Conservation (phyloP, 2,329 filamentous ascomycete species). For the Fusarium napiforme region DNA sequence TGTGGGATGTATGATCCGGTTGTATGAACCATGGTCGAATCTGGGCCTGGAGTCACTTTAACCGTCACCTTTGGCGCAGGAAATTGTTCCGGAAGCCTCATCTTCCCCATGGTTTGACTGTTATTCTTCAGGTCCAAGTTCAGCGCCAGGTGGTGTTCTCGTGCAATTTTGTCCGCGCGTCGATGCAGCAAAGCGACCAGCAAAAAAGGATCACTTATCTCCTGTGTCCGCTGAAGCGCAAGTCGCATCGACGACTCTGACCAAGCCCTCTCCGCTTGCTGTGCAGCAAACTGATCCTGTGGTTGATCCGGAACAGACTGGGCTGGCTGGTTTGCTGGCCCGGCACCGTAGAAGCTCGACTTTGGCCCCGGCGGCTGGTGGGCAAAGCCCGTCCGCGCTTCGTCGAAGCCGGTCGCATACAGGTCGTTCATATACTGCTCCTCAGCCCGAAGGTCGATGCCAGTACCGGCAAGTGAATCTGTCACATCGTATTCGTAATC, state of each 20-base stretch:
- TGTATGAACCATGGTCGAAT: conserved; percentile 71
- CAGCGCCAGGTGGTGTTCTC: conserved; percentile 66
- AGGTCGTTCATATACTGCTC: conserved; percentile 81
- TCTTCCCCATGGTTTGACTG: conserved; percentile 57
- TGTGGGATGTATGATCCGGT: conserved; percentile 78
- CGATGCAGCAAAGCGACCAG: conserved; percentile 69
- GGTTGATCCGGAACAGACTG: conserved; percentile 56
- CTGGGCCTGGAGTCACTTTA: conserved; percentile 66
- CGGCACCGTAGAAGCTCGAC: conserved; percentile 71
- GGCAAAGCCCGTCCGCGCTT: conserved; percentile 63
- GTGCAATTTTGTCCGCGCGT: conserved; percentile 67
- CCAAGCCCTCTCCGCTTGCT: conserved; percentile 74
- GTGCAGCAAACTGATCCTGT: conserved; percentile 73
- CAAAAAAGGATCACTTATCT: conserved; percentile 79
- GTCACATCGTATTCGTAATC: conserved; percentile 77
- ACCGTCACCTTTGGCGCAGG: conserved; percentile 64
- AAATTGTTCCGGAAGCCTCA: conserved; percentile 62
- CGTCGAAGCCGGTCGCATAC: conserved; percentile 64
- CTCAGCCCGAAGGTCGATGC: conserved; percentile 87
- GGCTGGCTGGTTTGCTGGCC: conserved; percentile 72
- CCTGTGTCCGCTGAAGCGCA: conserved; percentile 71
- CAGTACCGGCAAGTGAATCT: conserved; percentile 85
- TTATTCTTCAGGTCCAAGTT: conserved; percentile 66
- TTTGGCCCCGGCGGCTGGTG: conserved; percentile 65
- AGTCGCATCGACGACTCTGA: conserved; percentile 71